Evolutionary conservation across 768 basidiomycete species (phyloP), one percentile per base, ranked within the genome.

Genomic region (Russula abietina): DNA sequence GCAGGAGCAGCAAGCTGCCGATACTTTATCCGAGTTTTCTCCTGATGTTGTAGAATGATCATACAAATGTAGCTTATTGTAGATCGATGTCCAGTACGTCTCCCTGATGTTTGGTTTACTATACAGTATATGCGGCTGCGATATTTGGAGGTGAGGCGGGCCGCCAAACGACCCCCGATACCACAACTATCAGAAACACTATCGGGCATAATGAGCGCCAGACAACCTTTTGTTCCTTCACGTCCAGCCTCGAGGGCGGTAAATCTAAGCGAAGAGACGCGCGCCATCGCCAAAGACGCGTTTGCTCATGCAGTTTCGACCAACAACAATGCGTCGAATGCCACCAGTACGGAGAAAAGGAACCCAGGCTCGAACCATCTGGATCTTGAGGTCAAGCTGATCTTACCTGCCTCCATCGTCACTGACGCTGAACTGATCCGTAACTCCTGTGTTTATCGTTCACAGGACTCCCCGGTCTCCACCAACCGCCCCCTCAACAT

Each of bases 1-100:
- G 91, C 74, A 81, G 53, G 82, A 88, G 70, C 91, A 88, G 70
- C 91, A 93, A 69, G 83, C 83, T 3, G 73, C 74, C 28, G 71
- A 72, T 24, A 33, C 39, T 22, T 39, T 58, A 36, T 32, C 55
- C 17, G 67, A 68, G n/a, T 55, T 54, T 46, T 57, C 50, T 48
- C 55, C 55, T 22, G 55, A 28, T 45, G 30, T 57, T 60, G 63
- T 64, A 60, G 58, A 55, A 60, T 59, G 36, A 55, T 59, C 33
- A 46, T n/a, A n/a, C n/a, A 52, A 45, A 46, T 36, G 6, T 50
- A 38, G 24, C 22, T 39, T 49, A 39, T 46, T 22, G 10, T 45
- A 45, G 43, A 45, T 45, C n/a, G 22, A 50, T 41, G 4, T 5
- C 6, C 6, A 14, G n/a, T n/a, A n/a, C n/a, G 19, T 36, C 33